Evolutionary conservation across 148 eudicot genomes (phyloP), one percentile per base, ranked within the genome.

Genomic region (Camellia sinensis): DNA sequence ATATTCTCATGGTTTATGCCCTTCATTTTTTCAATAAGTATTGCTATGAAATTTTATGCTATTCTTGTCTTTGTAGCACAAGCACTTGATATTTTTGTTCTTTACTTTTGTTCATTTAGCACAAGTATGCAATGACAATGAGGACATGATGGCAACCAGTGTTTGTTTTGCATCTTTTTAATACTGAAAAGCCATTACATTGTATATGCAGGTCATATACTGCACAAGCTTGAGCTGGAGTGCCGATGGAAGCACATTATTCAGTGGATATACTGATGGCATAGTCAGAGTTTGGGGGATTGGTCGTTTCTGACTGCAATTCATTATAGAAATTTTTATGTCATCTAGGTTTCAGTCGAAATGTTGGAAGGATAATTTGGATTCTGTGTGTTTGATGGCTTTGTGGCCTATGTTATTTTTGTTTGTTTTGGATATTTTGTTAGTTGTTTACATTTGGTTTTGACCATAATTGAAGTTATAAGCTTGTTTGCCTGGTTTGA

Each of bases 261-360:
- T 89, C 87, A 85, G 89, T 73, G 89, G 91, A n/a, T 89, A 89
- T 86, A 85, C 91, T 14, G 91, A 89, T 18, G 91, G 91, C 56
- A 82, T 87, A 14, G 78, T 89, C 82, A 85, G 91, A 68, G 89
- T 89, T 53, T 89, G 85, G 37, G 85, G 82, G 2, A 74, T 87
- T 73, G 88, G 85, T 17, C 91, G 91, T 65, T 83, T 52, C 69
- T 89, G 87, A 17, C 3, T n/a, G 21, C 64, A 15, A 15, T 17
- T n/a, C 19, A 61, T 64, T 21, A 3, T 64, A 19, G 67, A 5
- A 7, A 21, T 21, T 64, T 18, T 29, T 29, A 29, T 29, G 37
- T 29, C 37, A 4, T n/a, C 18, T 17, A 61, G 22, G 19, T 61
- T 8, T 9, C 37, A 29, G 37, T 29, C 1, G 37, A 29, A 1